Conservation (phyloP, 306 rosid genomes). For the Hippophae rhamnoides region DNA sequence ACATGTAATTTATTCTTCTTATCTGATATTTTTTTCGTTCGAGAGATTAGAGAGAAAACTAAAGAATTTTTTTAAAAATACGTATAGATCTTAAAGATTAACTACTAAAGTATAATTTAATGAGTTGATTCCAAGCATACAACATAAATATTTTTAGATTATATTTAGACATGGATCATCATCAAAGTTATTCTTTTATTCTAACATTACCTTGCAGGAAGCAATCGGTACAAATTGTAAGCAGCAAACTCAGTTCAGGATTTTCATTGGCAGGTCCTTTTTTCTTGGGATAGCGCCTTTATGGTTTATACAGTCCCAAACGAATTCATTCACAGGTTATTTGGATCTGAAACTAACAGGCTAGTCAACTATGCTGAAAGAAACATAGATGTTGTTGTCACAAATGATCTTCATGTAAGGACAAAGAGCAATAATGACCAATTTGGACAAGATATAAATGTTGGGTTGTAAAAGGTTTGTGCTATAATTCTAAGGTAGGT, state of each 20-base stretch:
- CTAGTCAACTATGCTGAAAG: constrained; percentile 39
- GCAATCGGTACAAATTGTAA: constrained; percentile 50
- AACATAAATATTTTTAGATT: no score
- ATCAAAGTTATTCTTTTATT: no score
- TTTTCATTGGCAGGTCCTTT: constrained; percentile 39
- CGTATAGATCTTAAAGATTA: no score
- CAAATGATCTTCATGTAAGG: constrained; percentile 17
- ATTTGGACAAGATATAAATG: constrained; percentile 37
- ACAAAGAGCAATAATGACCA: constrained; percentile 41
- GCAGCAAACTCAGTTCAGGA: constrained; percentile 45
- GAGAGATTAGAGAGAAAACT: no score
- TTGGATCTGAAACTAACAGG: constrained; percentile 52
- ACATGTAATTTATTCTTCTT: no score
- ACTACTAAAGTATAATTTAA: no score
- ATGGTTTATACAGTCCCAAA: constrained; percentile 34
- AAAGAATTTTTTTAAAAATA: no score
- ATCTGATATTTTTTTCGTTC: no score
- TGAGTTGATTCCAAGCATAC: no score
- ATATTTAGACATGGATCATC: no score
- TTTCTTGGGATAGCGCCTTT: constrained; percentile 56
- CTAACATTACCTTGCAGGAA: constrained; percentile 31
- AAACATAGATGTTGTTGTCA: neutral
- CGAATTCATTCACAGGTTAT: constrained; percentile 44
- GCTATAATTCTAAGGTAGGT: no score
- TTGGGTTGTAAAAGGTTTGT: constrained; percentile 28